These are phyloP conservation scores for Psidium friedrichsthalianum DNA, from an alignment of 345 rosid genomes.

Conservation along the genomic window DNA sequence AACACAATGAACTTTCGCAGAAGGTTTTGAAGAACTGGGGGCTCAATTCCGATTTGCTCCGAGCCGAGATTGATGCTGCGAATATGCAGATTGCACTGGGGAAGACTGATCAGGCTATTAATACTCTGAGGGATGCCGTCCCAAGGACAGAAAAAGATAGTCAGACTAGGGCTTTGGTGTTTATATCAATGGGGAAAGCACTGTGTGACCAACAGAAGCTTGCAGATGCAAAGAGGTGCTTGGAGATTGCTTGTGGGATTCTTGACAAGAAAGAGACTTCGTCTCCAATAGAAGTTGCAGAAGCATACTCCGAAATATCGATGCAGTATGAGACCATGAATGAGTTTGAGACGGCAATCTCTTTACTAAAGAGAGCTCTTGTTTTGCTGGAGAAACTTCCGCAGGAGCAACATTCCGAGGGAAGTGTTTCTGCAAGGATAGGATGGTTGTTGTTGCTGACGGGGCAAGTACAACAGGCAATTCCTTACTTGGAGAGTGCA, in stretches of 20 bases:
- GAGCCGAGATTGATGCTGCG: slow-evolving; percentile 78
- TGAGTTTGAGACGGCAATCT: slow-evolving; percentile 70
- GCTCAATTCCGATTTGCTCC: slow-evolving; percentile 53
- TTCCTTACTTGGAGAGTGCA: slow-evolving; percentile 84
- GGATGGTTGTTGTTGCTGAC: slow-evolving; percentile 86
- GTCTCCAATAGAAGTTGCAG: slow-evolving; percentile 74
- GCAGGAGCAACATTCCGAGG: slow-evolving; percentile 82
- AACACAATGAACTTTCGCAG: slow-evolving; percentile 70
- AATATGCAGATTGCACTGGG: slow-evolving; percentile 89
- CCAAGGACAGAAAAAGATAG: slow-evolving; percentile 70
- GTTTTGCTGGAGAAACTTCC: slow-evolving; percentile 74
- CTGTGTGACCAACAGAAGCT: slow-evolving; percentile 50
- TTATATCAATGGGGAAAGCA: slow-evolving; percentile 84
- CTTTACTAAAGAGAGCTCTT: slow-evolving; percentile 59
- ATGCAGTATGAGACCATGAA: slow-evolving; percentile 87
- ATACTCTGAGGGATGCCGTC: slow-evolving; percentile 48
- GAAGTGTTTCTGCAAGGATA: slow-evolving; percentile 81
- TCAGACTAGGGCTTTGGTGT: slow-evolving; percentile 59
- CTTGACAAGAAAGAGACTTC: slow-evolving; percentile 59
- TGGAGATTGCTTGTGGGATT: slow-evolving; percentile 71
- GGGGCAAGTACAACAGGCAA: slow-evolving; percentile 69
- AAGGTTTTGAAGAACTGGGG: slow-evolving; percentile 81
- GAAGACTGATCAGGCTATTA: slow-evolving; percentile 58
- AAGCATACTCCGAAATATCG: slow-evolving; percentile 85
- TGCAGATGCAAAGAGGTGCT: slow-evolving; percentile 60